Base-by-base conservation (phyloP, 2,329 filamentous ascomycete species). In the Chaetomium sp. region DNA sequence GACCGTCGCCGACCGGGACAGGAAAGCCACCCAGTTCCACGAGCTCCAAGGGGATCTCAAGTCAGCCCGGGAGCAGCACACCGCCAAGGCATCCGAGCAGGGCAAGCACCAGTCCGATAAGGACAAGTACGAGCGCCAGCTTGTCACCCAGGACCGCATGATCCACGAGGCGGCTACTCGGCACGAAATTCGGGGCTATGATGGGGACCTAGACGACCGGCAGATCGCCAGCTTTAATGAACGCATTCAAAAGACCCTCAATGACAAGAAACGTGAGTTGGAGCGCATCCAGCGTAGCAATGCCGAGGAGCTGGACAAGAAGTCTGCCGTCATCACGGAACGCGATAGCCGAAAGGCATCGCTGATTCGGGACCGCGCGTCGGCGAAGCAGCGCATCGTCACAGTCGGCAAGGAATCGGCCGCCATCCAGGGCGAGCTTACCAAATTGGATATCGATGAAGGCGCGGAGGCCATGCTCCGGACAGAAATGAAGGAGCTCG, bases 51-150 rank as follows among this genome's bases (percentile, higher is more conserved):
- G 75, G 1, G 79, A 82, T 9, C 74, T 87, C 13, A 73, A 75
- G 1, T 67, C 76, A 4, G 77, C 79, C 8, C 82, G 84, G 38
- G 78, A 74, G 45, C 75, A 81, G 4, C 75, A 85, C 50, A 83
- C 83, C 0, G 70, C 74, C 25, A 87, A 87, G 70, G 79, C 85
- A 45, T 79, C 85, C 0, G 89, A 93, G 70, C 83, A 87, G 70
- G 94, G 94, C 51, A 91, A 89, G 70, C 88, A 90, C 70, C 87
- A 95, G 75, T 94, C 93, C 2, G 90, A 97, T 74, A 93, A 94
- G 78, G 89, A 91, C 67, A 91, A 90, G 71, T 92, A 95, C 74
- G 92, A 97, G 74, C 86, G 90, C 4, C 91, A 97, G 69, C 75
- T 97, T 3, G 81, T 86, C 70, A 81, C 85, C 53, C 90, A 94